Percentiles rank a stretch among this genome's conserved stretches.
Conservation (phyloP, 306 rosid species). For the Herpetospermum pedunculosum region DNA sequence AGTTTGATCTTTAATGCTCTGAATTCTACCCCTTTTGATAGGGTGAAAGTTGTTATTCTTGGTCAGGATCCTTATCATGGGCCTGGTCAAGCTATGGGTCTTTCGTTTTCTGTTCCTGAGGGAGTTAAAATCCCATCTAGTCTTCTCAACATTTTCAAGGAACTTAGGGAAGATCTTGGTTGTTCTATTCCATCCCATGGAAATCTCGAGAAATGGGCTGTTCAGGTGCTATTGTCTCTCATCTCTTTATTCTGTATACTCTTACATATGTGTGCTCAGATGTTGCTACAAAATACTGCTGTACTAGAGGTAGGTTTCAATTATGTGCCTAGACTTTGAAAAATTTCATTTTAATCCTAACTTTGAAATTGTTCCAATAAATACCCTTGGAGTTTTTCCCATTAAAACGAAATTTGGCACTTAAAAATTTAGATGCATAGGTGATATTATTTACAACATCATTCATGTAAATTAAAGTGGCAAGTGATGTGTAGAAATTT, state of each 20-base stretch:
- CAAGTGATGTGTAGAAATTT: no score
- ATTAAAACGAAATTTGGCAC: no score
- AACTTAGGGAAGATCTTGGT: conserved; percentile 71
- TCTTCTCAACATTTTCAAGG: conserved; percentile 78
- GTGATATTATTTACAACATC: no score
- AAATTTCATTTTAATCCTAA: no score
- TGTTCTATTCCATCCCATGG: conserved; percentile 77
- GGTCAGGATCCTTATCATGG: conserved; percentile 99
- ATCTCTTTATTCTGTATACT: background rate
- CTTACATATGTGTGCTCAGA: background rate
- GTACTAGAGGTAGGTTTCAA: no score
- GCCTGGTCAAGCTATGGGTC: conserved; percentile 98
- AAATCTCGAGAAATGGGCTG: conserved; percentile 83
- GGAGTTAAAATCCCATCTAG: conserved; percentile 85
- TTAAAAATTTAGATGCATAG: no score
- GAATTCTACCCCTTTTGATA: conserved; percentile 66
- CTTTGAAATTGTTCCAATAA: no score
- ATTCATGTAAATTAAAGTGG: no score
- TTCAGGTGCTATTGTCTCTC: conserved; percentile 37
- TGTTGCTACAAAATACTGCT: no score
- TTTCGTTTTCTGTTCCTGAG: conserved; percentile 86
- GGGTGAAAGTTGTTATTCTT: conserved; percentile 72
- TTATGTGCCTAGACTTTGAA: no score
- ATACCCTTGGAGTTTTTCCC: no score
- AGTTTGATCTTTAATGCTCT: conserved; percentile 86